phyloP scores from a whole-genome alignment of 192 early-diverging fungal genomes.

The Coemansia sp. region DNA sequence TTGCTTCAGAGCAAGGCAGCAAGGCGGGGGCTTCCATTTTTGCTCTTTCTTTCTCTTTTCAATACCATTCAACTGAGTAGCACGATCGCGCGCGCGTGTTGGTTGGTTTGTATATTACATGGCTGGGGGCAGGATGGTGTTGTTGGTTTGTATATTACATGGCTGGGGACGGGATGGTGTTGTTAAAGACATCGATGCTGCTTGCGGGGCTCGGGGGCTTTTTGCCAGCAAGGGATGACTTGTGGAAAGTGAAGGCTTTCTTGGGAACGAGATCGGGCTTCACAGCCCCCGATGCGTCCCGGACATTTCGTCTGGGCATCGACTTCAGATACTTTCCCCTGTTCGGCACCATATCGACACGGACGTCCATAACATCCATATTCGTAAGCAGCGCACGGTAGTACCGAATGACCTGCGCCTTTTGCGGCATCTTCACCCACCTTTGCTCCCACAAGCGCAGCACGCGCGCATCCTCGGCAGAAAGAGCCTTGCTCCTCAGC shows the following conservation, averaged over 20 bases:
- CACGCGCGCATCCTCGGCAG: neutral
- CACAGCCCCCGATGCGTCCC: slow-evolving; percentile 6
- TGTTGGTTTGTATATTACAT: neutral
- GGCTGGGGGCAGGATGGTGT: no score
- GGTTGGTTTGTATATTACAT: no score
- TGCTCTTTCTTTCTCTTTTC: neutral
- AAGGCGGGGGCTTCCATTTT: neutral
- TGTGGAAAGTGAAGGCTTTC: slow-evolving; percentile 19
- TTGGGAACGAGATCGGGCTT: slow-evolving; percentile 26
- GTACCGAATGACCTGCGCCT: slow-evolving; percentile 25
- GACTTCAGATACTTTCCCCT: slow-evolving; percentile 11
- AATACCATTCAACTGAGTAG: no score
- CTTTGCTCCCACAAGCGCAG: slow-evolving; percentile 23
- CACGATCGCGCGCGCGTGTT: no score
- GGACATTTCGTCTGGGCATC: slow-evolving; percentile 14
- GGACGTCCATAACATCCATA: slow-evolving; percentile 20
- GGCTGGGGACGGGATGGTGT: neutral
- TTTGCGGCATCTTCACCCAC: slow-evolving; percentile 42
- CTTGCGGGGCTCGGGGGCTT: slow-evolving; percentile 13
- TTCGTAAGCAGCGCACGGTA: slow-evolving; percentile 34
- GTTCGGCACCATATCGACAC: slow-evolving; percentile 17
- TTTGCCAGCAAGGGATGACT: slow-evolving; percentile 31
- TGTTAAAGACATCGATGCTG: slow-evolving; percentile 25
- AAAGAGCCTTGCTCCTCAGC: neutral
- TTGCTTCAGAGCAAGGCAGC: neutral